Evolutionary conservation across 2,329 filamentous ascomycete genomes (phyloP).

Genomic region (Ascosphaera apis): DNA sequence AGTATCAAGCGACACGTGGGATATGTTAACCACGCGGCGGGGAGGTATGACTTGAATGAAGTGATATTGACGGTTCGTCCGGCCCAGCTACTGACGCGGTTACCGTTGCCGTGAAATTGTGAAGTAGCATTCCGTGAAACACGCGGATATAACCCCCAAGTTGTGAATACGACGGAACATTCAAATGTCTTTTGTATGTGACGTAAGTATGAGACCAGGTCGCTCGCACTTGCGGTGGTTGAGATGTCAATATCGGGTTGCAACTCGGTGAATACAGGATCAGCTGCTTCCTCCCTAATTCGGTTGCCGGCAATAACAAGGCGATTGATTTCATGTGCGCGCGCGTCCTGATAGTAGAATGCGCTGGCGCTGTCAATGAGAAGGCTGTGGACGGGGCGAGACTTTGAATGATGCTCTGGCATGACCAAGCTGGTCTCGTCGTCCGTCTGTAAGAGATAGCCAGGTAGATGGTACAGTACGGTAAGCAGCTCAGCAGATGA

Average conservation of each 20-base stretch:
- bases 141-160: slow-evolving; percentile 8
- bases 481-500: slow-evolving; percentile 27
- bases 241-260: background rate
- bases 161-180: slow-evolving; percentile 19
- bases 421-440: slow-evolving; percentile 6
- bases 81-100: too few relatives aligned
- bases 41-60: slow-evolving; percentile 14
- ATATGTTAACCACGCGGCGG: slow-evolving; percentile 17
- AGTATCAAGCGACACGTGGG: slow-evolving; percentile 17
- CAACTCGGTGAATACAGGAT: too few relatives aligned
- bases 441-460: slow-evolving; percentile 24
- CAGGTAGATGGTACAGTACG: slow-evolving; percentile 24
- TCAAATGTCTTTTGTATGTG: slow-evolving; percentile 15
- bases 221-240: slow-evolving; percentile 3
- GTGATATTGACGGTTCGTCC: slow-evolving; percentile 2
- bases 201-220: slow-evolving; percentile 10
- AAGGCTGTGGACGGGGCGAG: slow-evolving; percentile 25
- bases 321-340: slow-evolving; percentile 19
- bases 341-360: slow-evolving; percentile 31
- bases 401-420: slow-evolving; percentile 21
- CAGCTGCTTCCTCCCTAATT: too few relatives aligned
- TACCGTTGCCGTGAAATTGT: slow-evolving; percentile 3
- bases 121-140: slow-evolving; percentile 6
- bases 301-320: slow-evolving; percentile 2
- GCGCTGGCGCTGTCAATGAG: slow-evolving; percentile 31